Base-by-base conservation (phyloP, 495 filamentous ascomycete genomes). In the Xylaria telfairii region DNA sequence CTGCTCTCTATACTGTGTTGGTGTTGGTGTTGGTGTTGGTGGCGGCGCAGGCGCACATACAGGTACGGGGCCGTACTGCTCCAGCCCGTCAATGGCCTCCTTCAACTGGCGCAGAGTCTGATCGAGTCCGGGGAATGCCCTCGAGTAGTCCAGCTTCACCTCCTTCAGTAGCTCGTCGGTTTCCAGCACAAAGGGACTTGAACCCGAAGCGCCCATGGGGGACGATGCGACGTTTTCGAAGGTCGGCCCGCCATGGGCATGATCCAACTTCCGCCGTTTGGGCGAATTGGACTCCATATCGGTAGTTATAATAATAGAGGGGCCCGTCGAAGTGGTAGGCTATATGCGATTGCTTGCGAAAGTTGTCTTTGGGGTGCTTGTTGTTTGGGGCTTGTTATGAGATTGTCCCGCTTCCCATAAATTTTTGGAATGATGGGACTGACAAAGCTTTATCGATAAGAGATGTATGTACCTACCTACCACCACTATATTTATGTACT, bases 141-240 rank as follows among this genome's bases (percentile, higher is more conserved):
- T 90, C 24, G 87, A 86, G 78, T 95, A 92, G 71, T 91, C 87
- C 32, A 91, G 85, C 76, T 86, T 86, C 47, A 92, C 84, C 68
- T 92, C 89, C 26, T 84, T 81, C 71, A 98, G 76, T 53, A 99
- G 81, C 74, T 97, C 94, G 68, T 97, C 92, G 28, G 94, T 87
- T 81, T 98, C 92, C 39, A 99, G 83, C 73, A 95, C 92, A 82
- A 98, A 97, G 72, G 93, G 83, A 75, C 87, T 92, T 37, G 80
- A 75, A 42, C 80, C 77, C 0, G 81, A 82, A 41, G 80, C 69
- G 47, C 80, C 81, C 74, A 76, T 75, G 21, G 76, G 39, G 21
- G 76, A 65, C 21, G 70, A 56, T 0, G 78, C 73, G 8, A 74
- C 64, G 8, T 72, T 77, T 49, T 80, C 75, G 21, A 82, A 74